Evolutionary conservation across 441 rosid species (phyloP), one percentile per base, ranked within the genome.

Genomic region (Flueggea neowawraea): DNA sequence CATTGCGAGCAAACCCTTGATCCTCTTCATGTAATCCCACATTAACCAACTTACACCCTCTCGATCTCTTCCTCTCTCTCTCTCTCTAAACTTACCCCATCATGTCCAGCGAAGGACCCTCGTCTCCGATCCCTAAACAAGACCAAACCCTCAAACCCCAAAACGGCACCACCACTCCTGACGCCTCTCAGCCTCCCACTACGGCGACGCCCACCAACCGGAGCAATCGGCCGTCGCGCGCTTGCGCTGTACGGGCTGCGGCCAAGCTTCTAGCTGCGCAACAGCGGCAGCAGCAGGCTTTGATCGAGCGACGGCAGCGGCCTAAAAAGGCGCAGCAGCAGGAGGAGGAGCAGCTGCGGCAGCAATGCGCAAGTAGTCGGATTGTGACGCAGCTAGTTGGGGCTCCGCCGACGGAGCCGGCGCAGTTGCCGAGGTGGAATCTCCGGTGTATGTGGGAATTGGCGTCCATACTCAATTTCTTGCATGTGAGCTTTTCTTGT

Each of bases 401-500:
- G 60, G 80, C 84, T 10, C 98, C 96, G 60, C 81, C 84, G 12
- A 97, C 96, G 5, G 91, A 86, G 73, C 84, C 89, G 22, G 74
- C 96, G 7, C 98, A 86, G 84, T 57, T 87, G 79, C 84, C 91
- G 16, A 80, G 99, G 64, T 88, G 99, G 98, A 90, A 66, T 75
- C 94, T 95, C 67, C 91, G 99, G 55, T 92, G 91, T 41, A 95
- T 95, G 98, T 91, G 97, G 98, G 97, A 95, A 76, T 82, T 95
- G 74, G 95, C 97, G 71, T 95, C 99, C 4, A 61, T 91, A 8
- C 93, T 95, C 62, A 86, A 95, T 85, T 91, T 95, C 79, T 84
- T 95, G 89, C 96, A 91, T 85, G 99, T 95, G 78, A 80, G 96
- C 45, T 17, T 62, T 22, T 22, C 28, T 57, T 66, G 66, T 69